Percentiles rank a stretch among this genome's conserved stretches.
phyloP scores from a whole-genome alignment of 169 alveolate genomes.

The Miamiensis avidus region DNA sequence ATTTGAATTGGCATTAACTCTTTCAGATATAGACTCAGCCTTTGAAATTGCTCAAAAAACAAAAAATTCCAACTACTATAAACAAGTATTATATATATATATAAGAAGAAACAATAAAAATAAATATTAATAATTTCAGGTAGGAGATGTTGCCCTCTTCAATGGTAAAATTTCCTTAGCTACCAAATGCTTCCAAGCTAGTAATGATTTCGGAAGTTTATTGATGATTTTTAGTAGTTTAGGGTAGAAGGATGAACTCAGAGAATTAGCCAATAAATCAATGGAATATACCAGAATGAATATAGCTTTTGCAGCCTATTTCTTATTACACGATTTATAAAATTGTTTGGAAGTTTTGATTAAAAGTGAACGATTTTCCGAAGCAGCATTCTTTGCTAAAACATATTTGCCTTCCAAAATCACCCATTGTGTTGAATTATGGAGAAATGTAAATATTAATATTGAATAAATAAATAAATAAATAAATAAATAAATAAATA shows the following conservation, averaged over 20 bases:
- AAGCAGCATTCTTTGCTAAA: constrained; percentile 89
- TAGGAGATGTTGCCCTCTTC: constrained; percentile 78
- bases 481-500: neutral
- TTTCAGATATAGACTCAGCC: constrained; percentile 87
- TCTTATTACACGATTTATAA: constrained; percentile 54
- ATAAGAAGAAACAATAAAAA: neutral
- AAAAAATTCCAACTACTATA: constrained; percentile 12
- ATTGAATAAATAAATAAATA: neutral
- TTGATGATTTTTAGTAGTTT: constrained; percentile 60
- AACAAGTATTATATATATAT: constrained; percentile 7
- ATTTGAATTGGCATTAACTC: constrained; percentile 89
- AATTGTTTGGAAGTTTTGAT: constrained; percentile 73
- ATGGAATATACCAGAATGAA: constrained; percentile 63
- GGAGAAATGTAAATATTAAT: constrained; percentile 64
- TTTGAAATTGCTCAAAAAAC: constrained; percentile 58
- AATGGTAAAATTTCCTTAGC: constrained; percentile 75
- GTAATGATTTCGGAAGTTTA: constrained; percentile 75
- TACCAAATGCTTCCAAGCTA: constrained; percentile 69
- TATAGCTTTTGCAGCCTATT: constrained; percentile 81
- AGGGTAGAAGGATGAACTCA: constrained; percentile 68
- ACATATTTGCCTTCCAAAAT: constrained; percentile 84
- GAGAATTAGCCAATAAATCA: constrained; percentile 68
- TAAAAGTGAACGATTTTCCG: constrained; percentile 76
- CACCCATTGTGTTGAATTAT: constrained; percentile 56
- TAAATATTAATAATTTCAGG: constrained; percentile 29